phyloP scores from a whole-genome alignment of 164 flowering plant genomes.

The Tetracentron sinense region DNA sequence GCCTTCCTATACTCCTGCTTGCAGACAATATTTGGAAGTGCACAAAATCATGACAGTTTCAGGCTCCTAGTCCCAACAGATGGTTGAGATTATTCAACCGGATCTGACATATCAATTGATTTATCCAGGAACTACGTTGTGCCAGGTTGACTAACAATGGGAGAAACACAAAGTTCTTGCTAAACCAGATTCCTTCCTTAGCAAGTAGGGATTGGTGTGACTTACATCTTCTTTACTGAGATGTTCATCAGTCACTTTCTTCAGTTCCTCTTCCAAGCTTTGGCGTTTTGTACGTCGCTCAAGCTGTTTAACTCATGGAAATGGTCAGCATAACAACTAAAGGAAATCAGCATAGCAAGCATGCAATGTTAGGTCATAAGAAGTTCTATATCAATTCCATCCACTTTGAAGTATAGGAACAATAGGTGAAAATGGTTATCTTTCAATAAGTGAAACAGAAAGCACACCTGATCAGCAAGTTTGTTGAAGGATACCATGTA shows the following conservation, averaged over 20 bases:
- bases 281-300: constrained; percentile 34
- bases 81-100: neutral
- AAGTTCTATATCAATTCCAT: too few relatives aligned
- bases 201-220: neutral
- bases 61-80: too few relatives aligned
- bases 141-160: neutral
- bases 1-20: constrained; percentile 43
- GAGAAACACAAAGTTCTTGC: neutral
- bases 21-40: too few relatives aligned
- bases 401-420: too few relatives aligned
- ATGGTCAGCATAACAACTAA: neutral
- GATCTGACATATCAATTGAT: neutral
- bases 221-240: constrained; percentile 42
- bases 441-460: neutral
- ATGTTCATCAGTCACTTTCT: constrained; percentile 36
- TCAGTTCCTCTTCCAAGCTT: constrained; percentile 45
- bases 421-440: neutral
- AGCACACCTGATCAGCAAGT: constrained; percentile 48
- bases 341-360: neutral
- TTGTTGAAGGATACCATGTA: constrained; percentile 41
- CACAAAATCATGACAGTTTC: too few relatives aligned
- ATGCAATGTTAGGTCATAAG: neutral
- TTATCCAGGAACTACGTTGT: neutral
- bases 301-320: constrained; percentile 31
- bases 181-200: neutral